Conservation (phyloP, 768 basidiomycete species). For the Hygrocybe coccinea region DNA sequence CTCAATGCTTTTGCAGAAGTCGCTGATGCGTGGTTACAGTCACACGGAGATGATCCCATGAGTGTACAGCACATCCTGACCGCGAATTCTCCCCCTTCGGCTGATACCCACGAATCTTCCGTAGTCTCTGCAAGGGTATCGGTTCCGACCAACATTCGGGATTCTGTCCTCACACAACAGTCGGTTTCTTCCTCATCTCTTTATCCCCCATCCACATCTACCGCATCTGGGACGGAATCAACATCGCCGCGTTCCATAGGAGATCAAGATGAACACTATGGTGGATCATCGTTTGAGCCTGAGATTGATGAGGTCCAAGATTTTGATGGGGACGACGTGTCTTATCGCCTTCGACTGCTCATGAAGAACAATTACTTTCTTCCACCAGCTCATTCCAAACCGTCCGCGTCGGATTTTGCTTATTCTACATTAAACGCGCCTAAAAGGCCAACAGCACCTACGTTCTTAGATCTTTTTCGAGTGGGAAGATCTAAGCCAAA, state of each 20-base stretch:
- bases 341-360: constrained; percentile 76
- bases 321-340: constrained; percentile 71
- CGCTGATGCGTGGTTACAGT: background rate
- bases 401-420: constrained; percentile 61
- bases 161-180: constrained; percentile 57
- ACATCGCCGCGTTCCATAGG: constrained; percentile 60
- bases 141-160: constrained; percentile 1
- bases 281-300: constrained; percentile 44
- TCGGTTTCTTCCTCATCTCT: constrained; percentile 71
- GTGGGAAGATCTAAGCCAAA: constrained; percentile 65
- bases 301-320: constrained; percentile 47
- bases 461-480: constrained; percentile 69
- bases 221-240: constrained; percentile 59
- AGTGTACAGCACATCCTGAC: background rate
- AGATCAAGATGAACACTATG: constrained; percentile 38
- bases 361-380: constrained; percentile 87
- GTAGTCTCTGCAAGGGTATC: background rate
- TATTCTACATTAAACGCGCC: constrained; percentile 43
- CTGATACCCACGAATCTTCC: background rate
- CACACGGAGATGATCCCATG: background rate
- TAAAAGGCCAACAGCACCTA: constrained; percentile 38
- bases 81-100: background rate
- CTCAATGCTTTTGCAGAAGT: background rate
- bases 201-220: constrained; percentile 70
- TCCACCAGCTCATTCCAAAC: constrained; percentile 83